Base-by-base conservation (phyloP, 495 filamentous ascomycete species). In the Annulohypoxylon maeteangense region DNA sequence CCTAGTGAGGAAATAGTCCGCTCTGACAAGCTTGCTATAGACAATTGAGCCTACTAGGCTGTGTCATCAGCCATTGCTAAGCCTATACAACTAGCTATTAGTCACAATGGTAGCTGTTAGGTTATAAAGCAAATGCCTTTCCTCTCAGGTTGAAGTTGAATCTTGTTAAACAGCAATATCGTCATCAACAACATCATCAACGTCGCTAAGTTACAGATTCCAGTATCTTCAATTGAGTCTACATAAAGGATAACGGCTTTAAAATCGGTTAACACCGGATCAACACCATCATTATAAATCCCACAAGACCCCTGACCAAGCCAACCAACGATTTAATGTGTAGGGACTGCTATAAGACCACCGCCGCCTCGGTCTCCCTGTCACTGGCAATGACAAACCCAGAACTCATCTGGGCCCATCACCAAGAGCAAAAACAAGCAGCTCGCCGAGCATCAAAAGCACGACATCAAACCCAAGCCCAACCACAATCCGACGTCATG, bases 311-410 rank as follows among this genome's bases (percentile, higher is more conserved):
- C 14, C 47, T 16, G 45, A 8, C 14, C 45, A 31, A 14, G 14
- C 6, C 12, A 20, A 62, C 27, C 61, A n/a, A 47, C 71, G 22
- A 61, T 11, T 67, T 14, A 50, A 74, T 74, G 71, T 63, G 67
- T 25, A 53, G 45, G 53, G 25, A 67, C 31, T 67, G 62, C 53
- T 61, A 61, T 32, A 29, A 38, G 14, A 65, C 62, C 23, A 47
- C 66, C 11, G 42, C 71, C 14, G 48, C 51, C 25, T 48, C 62
- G 53, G 62, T 67, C 67, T 66, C 74, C n/a, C 45, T 64, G 16
- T 63, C 74, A n/a, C 11, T 74, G 18, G 65, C 70, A n/a, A 76
- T 68, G 12, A 76, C 70, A 0, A 74, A 76, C 59, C 70, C 67
- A 4, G 67, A 54, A 16, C 67, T 74, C 36, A 38, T 74, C 54